phyloP scores from a whole-genome alignment of 177 flowering plant species.

The Vitis hybrid region DNA sequence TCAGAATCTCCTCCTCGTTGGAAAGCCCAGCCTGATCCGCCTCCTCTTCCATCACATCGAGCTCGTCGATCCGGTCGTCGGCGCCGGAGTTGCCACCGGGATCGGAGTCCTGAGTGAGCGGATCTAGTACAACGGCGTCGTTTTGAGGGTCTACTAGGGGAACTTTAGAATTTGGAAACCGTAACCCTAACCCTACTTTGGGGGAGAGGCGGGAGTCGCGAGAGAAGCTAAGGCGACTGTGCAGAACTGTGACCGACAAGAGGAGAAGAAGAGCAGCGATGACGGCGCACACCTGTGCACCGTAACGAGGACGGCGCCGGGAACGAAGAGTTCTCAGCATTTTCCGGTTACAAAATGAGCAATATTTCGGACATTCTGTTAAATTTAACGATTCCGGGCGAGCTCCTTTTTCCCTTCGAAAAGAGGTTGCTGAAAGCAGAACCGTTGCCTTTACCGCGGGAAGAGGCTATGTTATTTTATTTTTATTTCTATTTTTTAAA shows the following conservation, averaged over 20 bases:
- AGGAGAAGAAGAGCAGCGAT: conserved; percentile 81
- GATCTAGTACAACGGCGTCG: conserved; percentile 18
- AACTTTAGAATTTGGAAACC: not conserved
- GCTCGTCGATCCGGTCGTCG: conserved; percentile 84
- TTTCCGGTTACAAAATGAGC: not conserved
- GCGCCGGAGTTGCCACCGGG: conserved; percentile 19
- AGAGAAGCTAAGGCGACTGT: conserved; percentile 63
- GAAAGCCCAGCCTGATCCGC: conserved; percentile 19
- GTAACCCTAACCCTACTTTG: too few species aligned
- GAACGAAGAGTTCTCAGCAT: conserved; percentile 42
- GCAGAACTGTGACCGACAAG: conserved; percentile 73
- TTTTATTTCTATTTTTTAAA: too few species aligned
- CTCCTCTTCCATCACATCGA: conserved; percentile 50
- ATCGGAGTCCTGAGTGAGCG: conserved; percentile 36
- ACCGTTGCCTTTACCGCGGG: too few species aligned
- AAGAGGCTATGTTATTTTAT: too few species aligned
- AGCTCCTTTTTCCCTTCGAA: too few species aligned
- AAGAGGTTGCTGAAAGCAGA: too few species aligned
- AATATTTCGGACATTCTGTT: not conserved
- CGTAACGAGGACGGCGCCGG: conserved; percentile 63
- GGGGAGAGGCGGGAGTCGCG: conserved; percentile 12
- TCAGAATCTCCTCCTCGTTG: conserved; percentile 29
- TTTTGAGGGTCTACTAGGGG: conserved; percentile 5
- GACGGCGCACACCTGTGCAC: conserved; percentile 67
- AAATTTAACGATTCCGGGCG: not conserved